Base-by-base conservation (phyloP, 1,284 basidiomycete species). In the Heterobasidion occidentale region DNA sequence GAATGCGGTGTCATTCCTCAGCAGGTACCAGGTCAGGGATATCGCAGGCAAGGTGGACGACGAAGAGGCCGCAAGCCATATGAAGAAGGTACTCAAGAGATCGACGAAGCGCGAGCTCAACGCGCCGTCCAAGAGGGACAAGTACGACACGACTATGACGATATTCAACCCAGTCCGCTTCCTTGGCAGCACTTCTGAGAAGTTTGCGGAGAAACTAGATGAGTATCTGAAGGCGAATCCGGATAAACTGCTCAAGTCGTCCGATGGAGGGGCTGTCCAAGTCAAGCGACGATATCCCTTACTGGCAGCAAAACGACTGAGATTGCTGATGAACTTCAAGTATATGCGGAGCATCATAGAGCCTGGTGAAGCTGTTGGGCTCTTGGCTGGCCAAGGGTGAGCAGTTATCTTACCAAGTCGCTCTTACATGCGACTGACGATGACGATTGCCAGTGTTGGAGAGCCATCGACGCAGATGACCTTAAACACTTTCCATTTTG, bases 381-480 rank as follows among this genome's bases (percentile, higher is more conserved):
- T 99, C 51, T 77, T 99, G 52, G 97, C 97, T n/a, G 96, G 95
- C 20, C 97, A 99, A 78, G 93, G 95, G 92, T 93, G 70, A 63
- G 81, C 35, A 52, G 17, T 45, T 34, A 36, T 53, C 51, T 46
- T 36, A 59, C 19, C 8, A 33, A 9, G 4, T 47, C 12, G 3
- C 15, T 35, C 36, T 52, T 33, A 42, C 46, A 34, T 58, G 47
- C 51, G 55, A n/a, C 42, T 65, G 4, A 61, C 51, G 36, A 54
- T 60, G 57, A 52, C 56, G 33, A 36, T 9, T 52, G 56, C 14
- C 60, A 94, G 94, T 76, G 86, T 99, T 51, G 97, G 97, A 59
- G 97, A 99, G 71, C 97, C 97, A 4, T 99, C 97, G 27, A 99
- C 97, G 1, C 97, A 99, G 71, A 99, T 99, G 97, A 99, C 97